Percentiles rank a stretch among this genome's conserved stretches.
These are phyloP conservation scores for Hyparrhenia diplandra DNA, from an alignment of 176 grass and related monocot species.

Conservation along the genomic window DNA sequence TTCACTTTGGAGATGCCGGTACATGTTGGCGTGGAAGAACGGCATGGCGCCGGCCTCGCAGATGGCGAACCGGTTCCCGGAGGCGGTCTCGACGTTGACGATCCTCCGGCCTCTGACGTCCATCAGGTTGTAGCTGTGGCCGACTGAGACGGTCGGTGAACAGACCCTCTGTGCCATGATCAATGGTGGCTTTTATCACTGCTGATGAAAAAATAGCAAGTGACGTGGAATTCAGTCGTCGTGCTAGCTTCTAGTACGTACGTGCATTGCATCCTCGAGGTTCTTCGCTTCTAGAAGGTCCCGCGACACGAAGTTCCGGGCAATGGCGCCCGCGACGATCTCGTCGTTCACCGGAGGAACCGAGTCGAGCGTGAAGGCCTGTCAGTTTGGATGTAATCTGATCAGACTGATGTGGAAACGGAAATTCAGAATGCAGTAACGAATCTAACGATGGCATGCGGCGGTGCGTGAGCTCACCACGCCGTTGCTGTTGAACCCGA, in stretches of 20 bases:
- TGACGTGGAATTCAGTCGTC: not conserved
- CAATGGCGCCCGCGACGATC: constrained; percentile 51
- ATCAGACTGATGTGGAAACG: not conserved
- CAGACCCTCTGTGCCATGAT: constrained; percentile 39
- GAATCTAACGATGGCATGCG: not conserved
- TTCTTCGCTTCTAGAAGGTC: constrained; percentile 61
- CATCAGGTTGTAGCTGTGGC: constrained; percentile 89
- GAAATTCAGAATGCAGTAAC: not conserved
- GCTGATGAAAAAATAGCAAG: not conserved
- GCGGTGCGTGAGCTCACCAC: constrained; percentile 27
- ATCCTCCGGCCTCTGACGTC: constrained; percentile 57
- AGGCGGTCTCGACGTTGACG: constrained; percentile 76
- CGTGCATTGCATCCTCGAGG: constrained; percentile 57
- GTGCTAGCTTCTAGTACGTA: constrained; percentile 19
- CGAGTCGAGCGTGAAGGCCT: constrained; percentile 84
- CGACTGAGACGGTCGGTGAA: constrained; percentile 47
- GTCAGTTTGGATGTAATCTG: not conserved
- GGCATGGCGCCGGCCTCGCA: constrained; percentile 43
- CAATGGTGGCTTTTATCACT: not conserved
- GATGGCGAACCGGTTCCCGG: constrained; percentile 42
- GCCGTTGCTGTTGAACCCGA: constrained; percentile 85
- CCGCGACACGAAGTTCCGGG: constrained; percentile 62
- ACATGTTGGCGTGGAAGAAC: constrained; percentile 93
- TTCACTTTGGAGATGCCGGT: constrained; percentile 63
- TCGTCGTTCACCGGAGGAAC: constrained; percentile 60